phyloP scores from a whole-genome alignment of 345 rosid species.

The Psidium guajava region DNA sequence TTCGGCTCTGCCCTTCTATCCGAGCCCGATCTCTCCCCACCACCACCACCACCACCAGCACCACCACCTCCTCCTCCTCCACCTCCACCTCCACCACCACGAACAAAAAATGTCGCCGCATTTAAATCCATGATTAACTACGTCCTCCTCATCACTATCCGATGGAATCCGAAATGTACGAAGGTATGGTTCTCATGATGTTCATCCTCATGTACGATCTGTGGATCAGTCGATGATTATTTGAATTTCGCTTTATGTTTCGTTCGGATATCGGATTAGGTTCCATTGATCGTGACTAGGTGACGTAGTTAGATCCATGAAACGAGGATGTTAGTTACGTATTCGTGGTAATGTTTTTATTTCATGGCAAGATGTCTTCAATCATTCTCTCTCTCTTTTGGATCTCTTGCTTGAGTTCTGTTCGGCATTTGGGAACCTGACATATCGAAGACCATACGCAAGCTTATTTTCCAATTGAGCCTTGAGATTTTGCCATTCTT shows the following conservation, averaged over 20 bases:
- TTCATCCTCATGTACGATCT: background rate
- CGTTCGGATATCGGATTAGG: background rate
- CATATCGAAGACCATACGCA: background rate
- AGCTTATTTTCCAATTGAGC: background rate
- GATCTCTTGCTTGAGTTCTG: background rate
- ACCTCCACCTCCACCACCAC: background rate
- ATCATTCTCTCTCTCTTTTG: background rate
- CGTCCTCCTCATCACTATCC: background rate
- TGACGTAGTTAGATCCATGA: background rate
- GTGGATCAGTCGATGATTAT: background rate
- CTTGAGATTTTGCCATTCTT: background rate
- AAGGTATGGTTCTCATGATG: background rate
- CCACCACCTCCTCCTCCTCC: too few species aligned
- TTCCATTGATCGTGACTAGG: background rate
- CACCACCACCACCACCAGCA: background rate
- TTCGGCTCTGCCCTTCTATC: background rate
- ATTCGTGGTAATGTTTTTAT: background rate
- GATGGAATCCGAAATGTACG: background rate
- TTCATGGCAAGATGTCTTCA: background rate
- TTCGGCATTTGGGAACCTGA: background rate
- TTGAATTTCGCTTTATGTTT: background rate
- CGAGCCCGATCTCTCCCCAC: background rate
- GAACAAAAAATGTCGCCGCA: background rate
- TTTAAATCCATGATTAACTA: background rate
- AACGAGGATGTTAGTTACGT: background rate